Evolutionary conservation across 2,329 filamentous ascomycete genomes (phyloP), one percentile per base, ranked within the genome.

Genomic region (Acrocalymma vagum): DNA sequence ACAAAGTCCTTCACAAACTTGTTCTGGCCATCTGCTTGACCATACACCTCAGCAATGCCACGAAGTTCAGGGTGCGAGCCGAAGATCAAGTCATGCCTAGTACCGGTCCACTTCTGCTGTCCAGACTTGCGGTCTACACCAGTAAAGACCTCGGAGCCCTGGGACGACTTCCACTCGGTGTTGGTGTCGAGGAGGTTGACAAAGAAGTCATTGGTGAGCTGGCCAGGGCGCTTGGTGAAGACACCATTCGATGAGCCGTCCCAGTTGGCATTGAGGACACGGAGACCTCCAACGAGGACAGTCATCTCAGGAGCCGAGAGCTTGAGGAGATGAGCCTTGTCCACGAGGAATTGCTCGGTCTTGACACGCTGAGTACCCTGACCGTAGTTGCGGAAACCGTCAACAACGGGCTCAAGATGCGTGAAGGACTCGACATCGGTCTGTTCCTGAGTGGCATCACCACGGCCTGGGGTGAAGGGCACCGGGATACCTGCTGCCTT

Each of bases 321-420:
- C 3, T 78, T 87, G 11, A 92, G 81, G 14, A 87, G 81, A 48
- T 87, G 76, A 2, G 88, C 88, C 50, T 77, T 78, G 78, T 92
- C 88, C 33, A 92, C 77, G 14, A 91, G 79, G 63, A 83, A 78
- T 58, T 88, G 80, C 73, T 92, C 88, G 6, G 82, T 79, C 54
- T 77, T 78, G 21, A 84, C 84, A 27, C 84, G 82, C 1, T 70
- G 45, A 3, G 78, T 83, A 2, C 80, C 80, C 52, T 80, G 76
- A 60, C 86, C 87, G 64, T 87, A 90, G 79, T 88, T 91, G 63
- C 87, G 86, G 86, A 92, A 91, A 5, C 85, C 86, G 51, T 92
- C 88, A n/a, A 79, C 80, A 20, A 74, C 54, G 1, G 88, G 87
- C 75, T 90, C 81, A 18, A 92, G 80, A 71, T 86, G 77, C 43